phyloP scores from a whole-genome alignment of 2,329 filamentous ascomycete species.

The Apiospora malaysiana region DNA sequence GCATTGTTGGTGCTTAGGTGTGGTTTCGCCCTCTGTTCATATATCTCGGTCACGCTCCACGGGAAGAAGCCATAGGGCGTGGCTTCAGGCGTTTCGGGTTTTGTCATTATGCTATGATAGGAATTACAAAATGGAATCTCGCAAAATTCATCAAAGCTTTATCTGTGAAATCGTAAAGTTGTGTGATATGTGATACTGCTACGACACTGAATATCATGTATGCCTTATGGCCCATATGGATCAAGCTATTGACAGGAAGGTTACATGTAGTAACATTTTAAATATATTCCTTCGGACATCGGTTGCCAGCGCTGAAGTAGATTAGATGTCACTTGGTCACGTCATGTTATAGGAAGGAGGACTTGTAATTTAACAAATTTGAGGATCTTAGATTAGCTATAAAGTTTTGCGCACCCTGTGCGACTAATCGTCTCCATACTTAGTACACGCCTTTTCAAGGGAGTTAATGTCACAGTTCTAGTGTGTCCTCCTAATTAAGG shows the following conservation, averaged over 20 bases:
- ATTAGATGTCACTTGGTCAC: too few species aligned
- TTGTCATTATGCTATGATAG: slow-evolving; percentile 22
- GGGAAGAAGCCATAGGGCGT: slow-evolving; percentile 25
- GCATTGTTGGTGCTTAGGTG: slow-evolving; percentile 18
- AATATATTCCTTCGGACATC: too few species aligned
- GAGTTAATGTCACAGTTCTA: slow-evolving; percentile 9
- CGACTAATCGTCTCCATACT: not conserved
- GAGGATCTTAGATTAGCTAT: slow-evolving; percentile 14
- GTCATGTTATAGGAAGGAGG: not conserved
- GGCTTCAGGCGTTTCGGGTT: slow-evolving; percentile 27
- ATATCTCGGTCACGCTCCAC: slow-evolving; percentile 21
- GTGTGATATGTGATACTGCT: too few species aligned
- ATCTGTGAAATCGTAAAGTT: too few species aligned
- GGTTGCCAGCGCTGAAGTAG: too few species aligned
- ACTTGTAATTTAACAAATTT: not conserved
- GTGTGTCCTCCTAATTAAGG: not conserved
- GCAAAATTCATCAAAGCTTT: not conserved
- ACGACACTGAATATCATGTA: too few species aligned
- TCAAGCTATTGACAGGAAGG: too few species aligned
- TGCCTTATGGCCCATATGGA: too few species aligned
- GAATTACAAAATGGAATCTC: slow-evolving; percentile 19
- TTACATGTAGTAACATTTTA: too few species aligned
- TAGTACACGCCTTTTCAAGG: slow-evolving; percentile 9
- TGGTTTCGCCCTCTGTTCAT: slow-evolving; percentile 18
- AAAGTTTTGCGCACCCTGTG: not conserved